Base-by-base conservation (phyloP, 192 early-diverging fungal species). In the Phycomyces nitens region DNA sequence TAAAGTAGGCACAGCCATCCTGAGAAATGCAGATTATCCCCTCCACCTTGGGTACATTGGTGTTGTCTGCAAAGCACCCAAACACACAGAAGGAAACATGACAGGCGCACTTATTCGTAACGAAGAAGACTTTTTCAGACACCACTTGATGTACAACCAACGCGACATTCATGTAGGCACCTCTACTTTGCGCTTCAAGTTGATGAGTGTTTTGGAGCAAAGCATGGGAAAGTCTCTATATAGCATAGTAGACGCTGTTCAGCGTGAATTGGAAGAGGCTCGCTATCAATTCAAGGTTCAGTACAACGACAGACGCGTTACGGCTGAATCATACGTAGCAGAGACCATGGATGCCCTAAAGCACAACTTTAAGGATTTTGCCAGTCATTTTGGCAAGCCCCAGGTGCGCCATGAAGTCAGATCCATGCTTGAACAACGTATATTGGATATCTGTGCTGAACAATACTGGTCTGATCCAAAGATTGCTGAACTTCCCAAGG, bases 271-370 rank as follows among this genome's bases (percentile, higher is more conserved):
- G 47, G 94, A 97, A 50, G 95, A 99, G 73, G 86, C 95, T 5
- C 84, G 89, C 12, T 99, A 99, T 71, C 92, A 94, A 77, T 96
- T 95, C 83, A 99, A 99, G 79, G 96, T 99, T 15, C 91, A 94
- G 51, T 99, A 97, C 85, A 97, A 97, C 66, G 96, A 99, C 76
- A 89, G 94, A 53, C 82, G 86, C 26, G 90, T 99, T 57, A 91
- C 92, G 16, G 88, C 96, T 56, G 94, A 99, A 77, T 92, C 91
- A 16, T 99, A 99, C 74, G 89, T 92, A 44, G 91, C 94, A 1
- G 96, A 99, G 52, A 86, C 89, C 14, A 90, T 99, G 65, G 96
- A 99, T 68, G 72, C 81, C 20, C 78, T 99, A 18, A 99, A 99
- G 77, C 92, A 90, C 63, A 85, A 86, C 44, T 99, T 99, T 79